Conservation (phyloP, 495 filamentous ascomycete species). For the Lophium mytilinum region DNA sequence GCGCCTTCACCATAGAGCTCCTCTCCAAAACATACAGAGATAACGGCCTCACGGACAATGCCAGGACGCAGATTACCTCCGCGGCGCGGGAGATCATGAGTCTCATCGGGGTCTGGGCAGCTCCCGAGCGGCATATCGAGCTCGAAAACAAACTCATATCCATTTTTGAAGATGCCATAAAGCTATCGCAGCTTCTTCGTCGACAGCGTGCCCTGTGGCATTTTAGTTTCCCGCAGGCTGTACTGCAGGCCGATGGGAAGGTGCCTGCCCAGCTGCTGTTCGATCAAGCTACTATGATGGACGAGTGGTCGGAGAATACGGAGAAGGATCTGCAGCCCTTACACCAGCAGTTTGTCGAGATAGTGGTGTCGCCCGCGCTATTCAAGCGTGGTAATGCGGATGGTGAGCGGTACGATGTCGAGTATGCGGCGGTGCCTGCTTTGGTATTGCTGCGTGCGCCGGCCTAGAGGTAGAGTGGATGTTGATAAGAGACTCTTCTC, state of each 20-base stretch:
- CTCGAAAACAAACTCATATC: slow-evolving; percentile 8
- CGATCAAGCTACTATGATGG: slow-evolving; percentile 1
- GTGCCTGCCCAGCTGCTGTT: neutral
- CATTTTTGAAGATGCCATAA: slow-evolving; percentile 15
- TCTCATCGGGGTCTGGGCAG: neutral
- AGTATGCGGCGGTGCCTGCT: neutral
- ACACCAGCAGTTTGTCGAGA: slow-evolving; percentile 12
- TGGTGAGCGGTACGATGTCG: slow-evolving; percentile 12
- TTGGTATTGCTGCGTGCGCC: neutral
- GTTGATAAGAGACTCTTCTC: no score
- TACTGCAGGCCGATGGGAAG: neutral
- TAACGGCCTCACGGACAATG: neutral
- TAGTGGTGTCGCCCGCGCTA: slow-evolving; percentile 18
- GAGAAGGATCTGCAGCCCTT: neutral
- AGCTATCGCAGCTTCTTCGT: slow-evolving; percentile 19
- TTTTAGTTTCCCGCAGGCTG: slow-evolving; percentile 3
- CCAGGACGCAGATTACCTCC: neutral
- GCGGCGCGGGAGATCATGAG: neutral
- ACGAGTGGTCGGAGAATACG: slow-evolving; percentile 1
- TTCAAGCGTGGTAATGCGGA: slow-evolving; percentile 21
- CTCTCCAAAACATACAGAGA: slow-evolving; percentile 6
- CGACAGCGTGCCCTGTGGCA: slow-evolving; percentile 24
- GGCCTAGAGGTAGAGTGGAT: no score
- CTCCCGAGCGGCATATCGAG: neutral
- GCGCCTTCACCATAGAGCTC: slow-evolving; percentile 20